Base-by-base conservation (phyloP, 2,329 filamentous ascomycete species). In the Penicillium sp. region DNA sequence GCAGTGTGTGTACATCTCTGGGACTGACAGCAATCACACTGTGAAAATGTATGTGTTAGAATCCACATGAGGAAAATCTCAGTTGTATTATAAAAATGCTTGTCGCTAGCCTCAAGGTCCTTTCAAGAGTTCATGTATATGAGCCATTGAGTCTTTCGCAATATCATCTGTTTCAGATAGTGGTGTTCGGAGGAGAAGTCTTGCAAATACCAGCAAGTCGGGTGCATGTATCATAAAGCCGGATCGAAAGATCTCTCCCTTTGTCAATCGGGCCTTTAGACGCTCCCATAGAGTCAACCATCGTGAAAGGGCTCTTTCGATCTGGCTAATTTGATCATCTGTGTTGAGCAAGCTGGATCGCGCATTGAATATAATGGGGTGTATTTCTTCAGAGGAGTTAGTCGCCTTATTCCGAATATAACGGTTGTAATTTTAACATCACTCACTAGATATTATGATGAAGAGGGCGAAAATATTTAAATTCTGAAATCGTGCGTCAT, bases 181-280 rank as follows among this genome's bases (percentile, higher is more conserved):
- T 1, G 52, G 51, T 7, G 46, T 55, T 43, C 28, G 54, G 4
- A 58, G 26, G 8, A 60, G 18, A 7, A 57, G 19, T 18, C 36
- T 57, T 10, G 54, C 57, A 31, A 58, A 60, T 3, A 45, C 43
- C 6, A 52, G 46, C 9, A 60, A 11, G 26, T 60, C 57, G 5
- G 47, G 49, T 9, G 48, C 54, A 36, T 60, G 54, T 16, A 47
- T 53, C 51, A 54, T 55, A 13, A 60, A 55, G 16, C 57, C 57
- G 5, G 57, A 48, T 42, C 54, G 49, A 21, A 51, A 58, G 2
- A 60, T 60, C 19, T 60, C 44, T 18, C 49, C 45, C 11, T 45
- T 23, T 21, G 23, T 55, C 19, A 52, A 48, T n/a, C n/a, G 47
- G 4, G 46, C 14, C 24, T 58, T 13, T 16, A 55, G 16, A 10